Conservation (phyloP, 148 eudicot species). For the Silene uniflora region DNA sequence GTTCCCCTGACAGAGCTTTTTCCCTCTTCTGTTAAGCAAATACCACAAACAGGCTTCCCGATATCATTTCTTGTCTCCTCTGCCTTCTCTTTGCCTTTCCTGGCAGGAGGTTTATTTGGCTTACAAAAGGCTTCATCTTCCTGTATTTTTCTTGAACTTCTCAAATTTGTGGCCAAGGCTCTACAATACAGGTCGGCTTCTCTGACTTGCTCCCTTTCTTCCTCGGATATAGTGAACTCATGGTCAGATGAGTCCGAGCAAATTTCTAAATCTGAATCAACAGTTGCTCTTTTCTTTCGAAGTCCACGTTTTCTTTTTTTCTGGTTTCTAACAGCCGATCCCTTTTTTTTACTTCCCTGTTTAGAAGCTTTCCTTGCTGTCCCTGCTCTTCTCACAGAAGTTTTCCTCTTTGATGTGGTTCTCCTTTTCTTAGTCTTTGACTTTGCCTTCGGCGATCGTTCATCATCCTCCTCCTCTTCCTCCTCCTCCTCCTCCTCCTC, state of each 20-base stretch:
- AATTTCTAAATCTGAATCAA: constrained; percentile 63
- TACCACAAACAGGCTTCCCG: constrained; percentile 83
- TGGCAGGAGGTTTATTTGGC: constrained; percentile 41
- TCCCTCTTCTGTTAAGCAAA: constrained; percentile 86
- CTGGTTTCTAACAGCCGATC: constrained; percentile 26
- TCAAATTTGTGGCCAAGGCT: constrained; percentile 37
- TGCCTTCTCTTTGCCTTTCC: constrained; percentile 84
- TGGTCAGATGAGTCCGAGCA: constrained; percentile 60
- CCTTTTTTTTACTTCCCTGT: constrained; percentile 33
- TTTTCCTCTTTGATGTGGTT: constrained; percentile 33
- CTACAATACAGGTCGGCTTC: constrained; percentile 63
- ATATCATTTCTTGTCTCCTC: constrained; percentile 47
- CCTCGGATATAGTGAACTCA: constrained; percentile 90
- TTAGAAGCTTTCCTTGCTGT: constrained; percentile 31
- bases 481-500: constrained; percentile 47
- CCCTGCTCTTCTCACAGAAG: constrained; percentile 28
- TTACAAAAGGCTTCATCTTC: constrained; percentile 34
- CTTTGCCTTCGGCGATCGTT: constrained; percentile 22
- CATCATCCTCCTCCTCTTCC: constrained; percentile 18
- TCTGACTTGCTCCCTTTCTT: constrained; percentile 84
- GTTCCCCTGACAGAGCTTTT: constrained; percentile 77
- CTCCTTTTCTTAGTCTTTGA: constrained; percentile 36
- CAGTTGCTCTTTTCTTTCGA: constrained; percentile 41
- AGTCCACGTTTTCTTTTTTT: constrained; percentile 31
- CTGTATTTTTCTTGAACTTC: constrained; percentile 48